Evolutionary conservation across 768 basidiomycete species (phyloP).

Genomic region (Lentinula boryana): DNA sequence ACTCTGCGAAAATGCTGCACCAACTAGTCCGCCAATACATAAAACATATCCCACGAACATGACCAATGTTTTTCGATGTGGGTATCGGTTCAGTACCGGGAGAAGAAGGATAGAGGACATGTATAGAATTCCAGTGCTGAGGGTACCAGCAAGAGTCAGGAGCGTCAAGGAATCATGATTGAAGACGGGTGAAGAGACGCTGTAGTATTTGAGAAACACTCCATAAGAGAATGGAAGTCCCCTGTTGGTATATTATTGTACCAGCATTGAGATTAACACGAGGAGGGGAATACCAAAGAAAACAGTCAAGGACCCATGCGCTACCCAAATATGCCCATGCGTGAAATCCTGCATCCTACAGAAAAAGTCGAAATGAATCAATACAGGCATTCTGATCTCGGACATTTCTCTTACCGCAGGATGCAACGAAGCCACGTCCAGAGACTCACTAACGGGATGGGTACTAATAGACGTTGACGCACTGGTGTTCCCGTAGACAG

Average conservation of each 20-base stretch:
- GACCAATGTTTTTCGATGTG: slow-evolving; percentile 11
- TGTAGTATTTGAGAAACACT: slow-evolving; percentile 20
- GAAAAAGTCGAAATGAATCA: neutral
- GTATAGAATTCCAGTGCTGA: slow-evolving; percentile 22
- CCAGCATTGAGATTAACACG: neutral
- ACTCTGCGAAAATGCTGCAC: slow-evolving; percentile 17
- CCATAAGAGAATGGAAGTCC: slow-evolving; percentile 23
- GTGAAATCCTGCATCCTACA: slow-evolving; percentile 9
- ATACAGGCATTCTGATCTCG: neutral
- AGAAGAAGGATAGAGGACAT: slow-evolving; percentile 15
- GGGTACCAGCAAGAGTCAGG: slow-evolving; percentile 16
- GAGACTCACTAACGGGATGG: neutral
- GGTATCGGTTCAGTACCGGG: slow-evolving; percentile 17
- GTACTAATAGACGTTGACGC: neutral
- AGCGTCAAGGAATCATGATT: slow-evolving; percentile 10
- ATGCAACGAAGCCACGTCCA: neutral
- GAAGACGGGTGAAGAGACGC: slow-evolving; percentile 12
- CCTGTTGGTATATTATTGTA: neutral
- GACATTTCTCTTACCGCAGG: neutral
- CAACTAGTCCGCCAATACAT: slow-evolving; percentile 19
- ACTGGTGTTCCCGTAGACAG: neutral
- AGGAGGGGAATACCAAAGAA: slow-evolving; percentile 16
- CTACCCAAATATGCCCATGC: slow-evolving; percentile 13
- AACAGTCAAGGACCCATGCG: slow-evolving; percentile 20
- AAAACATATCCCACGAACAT: slow-evolving; percentile 17